These are phyloP conservation scores for Neoboletus subvelutipes DNA, from an alignment of 768 basidiomycete species.

Conservation along the genomic window DNA sequence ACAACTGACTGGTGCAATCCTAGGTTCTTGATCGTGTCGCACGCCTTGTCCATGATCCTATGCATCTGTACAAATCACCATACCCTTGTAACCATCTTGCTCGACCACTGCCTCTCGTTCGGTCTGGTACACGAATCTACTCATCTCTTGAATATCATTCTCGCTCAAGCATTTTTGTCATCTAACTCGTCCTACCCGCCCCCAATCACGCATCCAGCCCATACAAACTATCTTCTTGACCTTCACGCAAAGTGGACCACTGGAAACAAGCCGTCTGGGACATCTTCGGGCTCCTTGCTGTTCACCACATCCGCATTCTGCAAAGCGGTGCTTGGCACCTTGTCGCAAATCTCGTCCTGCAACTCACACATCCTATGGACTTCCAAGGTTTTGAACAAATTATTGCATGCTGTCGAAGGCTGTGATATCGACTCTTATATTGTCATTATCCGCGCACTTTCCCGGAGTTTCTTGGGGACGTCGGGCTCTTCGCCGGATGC, in stretches of 20 bases:
- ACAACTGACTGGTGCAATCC: conserved; percentile 1
- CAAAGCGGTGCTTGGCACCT: conserved; percentile 15
- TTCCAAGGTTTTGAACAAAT: conserved; percentile 40
- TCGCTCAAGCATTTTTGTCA: conserved; percentile 40
- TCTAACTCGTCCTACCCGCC: conserved; percentile 22
- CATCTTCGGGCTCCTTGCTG: neutral
- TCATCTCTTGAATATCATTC: conserved; percentile 40
- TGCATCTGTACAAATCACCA: conserved; percentile 45
- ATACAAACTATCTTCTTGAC: conserved; percentile 47
- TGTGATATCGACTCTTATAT: conserved; percentile 37
- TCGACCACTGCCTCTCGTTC: conserved; percentile 51
- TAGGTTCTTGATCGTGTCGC: conserved; percentile 51
- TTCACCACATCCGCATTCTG: conserved; percentile 33
- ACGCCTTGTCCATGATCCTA: conserved; percentile 51
- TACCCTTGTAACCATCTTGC: conserved; percentile 47
- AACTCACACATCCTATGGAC: conserved; percentile 43
- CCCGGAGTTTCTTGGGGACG: conserved; percentile 16
- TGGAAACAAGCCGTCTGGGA: conserved; percentile 4
- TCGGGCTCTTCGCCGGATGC: neutral
- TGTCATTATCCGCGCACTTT: conserved; percentile 30
- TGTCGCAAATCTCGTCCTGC: conserved; percentile 23
- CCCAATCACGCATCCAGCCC: conserved; percentile 43
- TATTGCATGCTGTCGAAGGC: conserved; percentile 33
- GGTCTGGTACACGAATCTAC: conserved; percentile 44
- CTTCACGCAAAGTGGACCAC: conserved; percentile 42